A percentile compares a stretch with the other conserved stretches of the same genome.
Conservation (phyloP, 345 rosid species). For the Eucalyptus dawsonii region DNA sequence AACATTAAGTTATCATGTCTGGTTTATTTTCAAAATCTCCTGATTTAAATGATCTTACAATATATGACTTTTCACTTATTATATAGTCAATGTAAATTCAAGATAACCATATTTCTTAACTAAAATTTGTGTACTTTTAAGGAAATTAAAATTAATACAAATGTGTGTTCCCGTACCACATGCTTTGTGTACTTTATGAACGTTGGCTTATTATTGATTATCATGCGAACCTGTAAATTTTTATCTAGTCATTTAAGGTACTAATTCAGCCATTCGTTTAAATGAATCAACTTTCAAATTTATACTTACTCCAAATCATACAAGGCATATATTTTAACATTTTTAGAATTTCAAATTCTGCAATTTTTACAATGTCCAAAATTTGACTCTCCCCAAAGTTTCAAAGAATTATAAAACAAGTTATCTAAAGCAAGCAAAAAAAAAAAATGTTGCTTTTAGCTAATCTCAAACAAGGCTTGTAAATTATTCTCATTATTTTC, state of each 20-base stretch:
- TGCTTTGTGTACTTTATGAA: not conserved
- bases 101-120: not conserved
- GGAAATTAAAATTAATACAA: not conserved
- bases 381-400: not conserved
- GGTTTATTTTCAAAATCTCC: not conserved
- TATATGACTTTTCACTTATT: not conserved
- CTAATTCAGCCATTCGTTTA: not conserved
- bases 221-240: not conserved
- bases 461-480: not conserved
- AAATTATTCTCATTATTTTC: not conserved
- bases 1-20: not conserved
- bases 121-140: not conserved
- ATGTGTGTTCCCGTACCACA: not conserved
- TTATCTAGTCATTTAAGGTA: not conserved
- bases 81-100: not conserved
- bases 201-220: accelerated
- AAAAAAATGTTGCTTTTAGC: not conserved
- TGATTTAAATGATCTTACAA: not conserved
- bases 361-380: not conserved
- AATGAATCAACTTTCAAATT: not conserved
- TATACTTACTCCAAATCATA: not conserved
- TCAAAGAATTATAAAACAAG: not conserved
- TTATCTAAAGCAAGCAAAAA: not conserved
- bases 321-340: not conserved
- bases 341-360: not conserved